These are phyloP conservation scores for Oemleria cerasiformis DNA, from an alignment of 306 rosid species.

Conservation along the genomic window DNA sequence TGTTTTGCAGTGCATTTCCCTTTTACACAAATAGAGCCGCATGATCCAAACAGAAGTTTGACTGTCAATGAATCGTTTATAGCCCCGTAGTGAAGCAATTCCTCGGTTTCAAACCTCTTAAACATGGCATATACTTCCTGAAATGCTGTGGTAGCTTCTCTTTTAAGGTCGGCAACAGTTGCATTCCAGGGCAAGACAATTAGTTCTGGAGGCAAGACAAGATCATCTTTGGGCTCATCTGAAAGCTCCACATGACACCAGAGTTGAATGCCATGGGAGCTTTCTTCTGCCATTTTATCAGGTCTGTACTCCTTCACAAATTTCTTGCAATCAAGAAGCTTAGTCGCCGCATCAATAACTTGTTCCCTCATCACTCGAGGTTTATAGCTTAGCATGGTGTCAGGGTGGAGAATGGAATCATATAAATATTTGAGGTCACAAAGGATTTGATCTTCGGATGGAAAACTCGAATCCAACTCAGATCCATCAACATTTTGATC, in stretches of 20 bases:
- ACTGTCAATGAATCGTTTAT: constrained; percentile 41
- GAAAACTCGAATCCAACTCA: constrained; percentile 26
- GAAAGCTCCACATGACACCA: constrained; percentile 67
- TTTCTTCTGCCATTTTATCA: constrained; percentile 10
- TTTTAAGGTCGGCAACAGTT: constrained; percentile 49
- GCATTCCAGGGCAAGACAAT: constrained; percentile 55
- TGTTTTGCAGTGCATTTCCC: constrained; percentile 53
- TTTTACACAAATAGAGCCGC: constrained; percentile 37
- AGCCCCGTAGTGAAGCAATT: constrained; percentile 44
- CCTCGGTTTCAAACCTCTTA: constrained; percentile 53
- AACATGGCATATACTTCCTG: constrained; percentile 74
- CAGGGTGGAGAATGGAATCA: constrained; percentile 53
- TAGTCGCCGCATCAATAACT: constrained; percentile 53
- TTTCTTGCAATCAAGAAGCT: constrained; percentile 73
- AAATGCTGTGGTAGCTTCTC: constrained; percentile 41
- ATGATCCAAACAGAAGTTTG: constrained; percentile 47
- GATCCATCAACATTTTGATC: constrained; percentile 13
- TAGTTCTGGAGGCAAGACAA: constrained; percentile 55
- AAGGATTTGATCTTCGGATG: constrained; percentile 44
- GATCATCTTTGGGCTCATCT: constrained; percentile 50
- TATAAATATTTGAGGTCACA: constrained; percentile 46
- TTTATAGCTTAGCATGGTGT: constrained; percentile 39
- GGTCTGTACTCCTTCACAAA: constrained; percentile 58
- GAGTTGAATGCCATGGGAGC: constrained; percentile 30
- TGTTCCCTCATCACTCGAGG: constrained; percentile 31